Evolutionary conservation across 371 early-diverging fungal species (phyloP).

Genomic region (Mucor plumbeus): DNA sequence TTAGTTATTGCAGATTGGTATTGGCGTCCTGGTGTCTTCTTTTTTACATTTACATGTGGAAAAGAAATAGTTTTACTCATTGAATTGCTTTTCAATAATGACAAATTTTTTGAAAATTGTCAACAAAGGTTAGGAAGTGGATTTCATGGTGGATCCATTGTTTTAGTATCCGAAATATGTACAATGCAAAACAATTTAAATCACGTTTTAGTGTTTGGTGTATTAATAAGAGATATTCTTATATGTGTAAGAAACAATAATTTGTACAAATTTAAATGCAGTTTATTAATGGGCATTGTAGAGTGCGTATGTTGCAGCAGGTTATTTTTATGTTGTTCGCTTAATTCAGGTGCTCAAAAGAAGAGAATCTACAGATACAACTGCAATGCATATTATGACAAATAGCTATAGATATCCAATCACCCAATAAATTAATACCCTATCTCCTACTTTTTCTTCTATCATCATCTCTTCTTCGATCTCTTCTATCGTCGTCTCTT

Average conservation of each 20-base stretch:
- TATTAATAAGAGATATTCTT: slow-evolving; percentile 17
- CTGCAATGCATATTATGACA: slow-evolving; percentile 11
- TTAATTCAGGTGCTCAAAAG: slow-evolving; percentile 10
- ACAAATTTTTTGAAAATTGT: slow-evolving; percentile 12
- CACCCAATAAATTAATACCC: slow-evolving; percentile 7
- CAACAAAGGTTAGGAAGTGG: slow-evolving; percentile 6
- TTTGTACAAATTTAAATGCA: neutral
- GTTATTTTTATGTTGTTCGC: slow-evolving; percentile 18
- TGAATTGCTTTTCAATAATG: slow-evolving; percentile 10
- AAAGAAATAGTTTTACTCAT: slow-evolving; percentile 10
- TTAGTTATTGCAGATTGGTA: slow-evolving; percentile 31
- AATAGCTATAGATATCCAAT: slow-evolving; percentile 17
- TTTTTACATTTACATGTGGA: slow-evolving; percentile 24
- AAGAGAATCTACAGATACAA: slow-evolving; percentile 5
- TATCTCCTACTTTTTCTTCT: slow-evolving; percentile 5
- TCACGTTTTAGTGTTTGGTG: slow-evolving; percentile 3
- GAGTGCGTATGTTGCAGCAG: slow-evolving; percentile 20
- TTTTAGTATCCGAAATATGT: slow-evolving; percentile 19
- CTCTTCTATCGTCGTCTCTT: slow-evolving; percentile 22
- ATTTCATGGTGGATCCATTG: neutral
- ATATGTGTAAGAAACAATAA: slow-evolving; percentile 17
- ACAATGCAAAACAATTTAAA: slow-evolving; percentile 13
- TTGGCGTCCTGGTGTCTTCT: slow-evolving; percentile 34
- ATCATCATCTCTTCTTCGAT: slow-evolving; percentile 20
- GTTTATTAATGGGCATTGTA: neutral